Conservation (phyloP, 2,329 filamentous ascomycete genomes). For the Aspergillus sergii region DNA sequence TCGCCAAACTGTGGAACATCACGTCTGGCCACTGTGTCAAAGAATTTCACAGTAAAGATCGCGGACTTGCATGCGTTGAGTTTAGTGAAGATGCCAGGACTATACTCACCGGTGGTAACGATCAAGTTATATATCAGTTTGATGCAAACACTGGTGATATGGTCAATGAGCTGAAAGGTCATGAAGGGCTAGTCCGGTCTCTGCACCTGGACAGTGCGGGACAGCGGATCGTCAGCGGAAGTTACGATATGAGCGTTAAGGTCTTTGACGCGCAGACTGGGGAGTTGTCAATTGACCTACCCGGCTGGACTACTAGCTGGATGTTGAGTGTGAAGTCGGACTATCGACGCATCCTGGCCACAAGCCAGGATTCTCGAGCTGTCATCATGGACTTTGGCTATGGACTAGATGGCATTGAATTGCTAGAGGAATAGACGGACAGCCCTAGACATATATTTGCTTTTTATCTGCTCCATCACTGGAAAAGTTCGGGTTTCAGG, state of each 20-base stretch:
- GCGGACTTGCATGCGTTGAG: slow-evolving; percentile 92
- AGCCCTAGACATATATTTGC: slow-evolving; percentile 7
- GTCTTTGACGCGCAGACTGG: slow-evolving; percentile 88
- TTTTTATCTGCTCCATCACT: background rate
- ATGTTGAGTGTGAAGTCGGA: slow-evolving; percentile 95
- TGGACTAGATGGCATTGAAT: slow-evolving; percentile 55
- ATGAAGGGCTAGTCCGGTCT: slow-evolving; percentile 83
- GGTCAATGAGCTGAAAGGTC: slow-evolving; percentile 77
- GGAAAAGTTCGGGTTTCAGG: slow-evolving; percentile 9
- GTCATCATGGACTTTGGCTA: slow-evolving; percentile 90
- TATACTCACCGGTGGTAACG: slow-evolving; percentile 91
- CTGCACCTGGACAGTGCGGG: slow-evolving; percentile 88
- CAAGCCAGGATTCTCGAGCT: slow-evolving; percentile 90
- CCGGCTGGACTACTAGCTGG: slow-evolving; percentile 96
- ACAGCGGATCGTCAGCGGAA: slow-evolving; percentile 83
- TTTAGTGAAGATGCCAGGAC: slow-evolving; percentile 94
- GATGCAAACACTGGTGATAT: slow-evolving; percentile 88
- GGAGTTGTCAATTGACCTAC: slow-evolving; percentile 76
- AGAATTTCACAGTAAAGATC: slow-evolving; percentile 86
- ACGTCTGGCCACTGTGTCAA: slow-evolving; percentile 84
- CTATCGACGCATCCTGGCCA: slow-evolving; percentile 90
- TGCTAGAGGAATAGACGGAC: slow-evolving; percentile 46
- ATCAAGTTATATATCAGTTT: slow-evolving; percentile 94
- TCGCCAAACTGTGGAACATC: slow-evolving; percentile 94
- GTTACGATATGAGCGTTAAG: slow-evolving; percentile 94